Conservation (phyloP, 1,284 basidiomycete genomes). For the Ceratobasidium sp. region DNA sequence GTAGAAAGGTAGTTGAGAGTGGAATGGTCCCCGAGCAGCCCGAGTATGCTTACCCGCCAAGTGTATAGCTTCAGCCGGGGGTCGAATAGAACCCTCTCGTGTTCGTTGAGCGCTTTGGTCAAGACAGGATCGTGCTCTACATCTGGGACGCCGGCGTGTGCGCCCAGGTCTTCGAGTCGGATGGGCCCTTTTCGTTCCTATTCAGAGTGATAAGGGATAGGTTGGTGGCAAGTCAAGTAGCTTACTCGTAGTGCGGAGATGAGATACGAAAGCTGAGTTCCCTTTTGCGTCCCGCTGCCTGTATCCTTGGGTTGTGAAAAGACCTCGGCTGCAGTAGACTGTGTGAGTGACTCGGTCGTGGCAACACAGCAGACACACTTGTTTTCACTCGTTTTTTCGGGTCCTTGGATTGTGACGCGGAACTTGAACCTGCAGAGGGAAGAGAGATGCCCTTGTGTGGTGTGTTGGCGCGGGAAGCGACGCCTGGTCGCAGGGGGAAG, state of each 20-base stretch:
- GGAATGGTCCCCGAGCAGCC: conserved; percentile 4
- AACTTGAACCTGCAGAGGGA: conserved; percentile 18
- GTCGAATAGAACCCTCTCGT: conserved; percentile 82
- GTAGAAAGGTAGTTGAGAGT: conserved; percentile 24
- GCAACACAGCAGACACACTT: conserved; percentile 58
- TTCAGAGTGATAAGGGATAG: neutral
- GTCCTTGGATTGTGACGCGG: conserved; percentile 21
- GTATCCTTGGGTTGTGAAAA: conserved; percentile 88
- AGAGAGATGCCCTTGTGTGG: conserved; percentile 35
- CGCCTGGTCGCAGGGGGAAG: conserved; percentile 29
- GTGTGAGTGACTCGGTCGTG: conserved; percentile 55
- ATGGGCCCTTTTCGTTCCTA: conserved; percentile 76
- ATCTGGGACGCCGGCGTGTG: conserved; percentile 75
- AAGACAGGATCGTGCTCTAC: conserved; percentile 77
- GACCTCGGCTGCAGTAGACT: conserved; percentile 55
- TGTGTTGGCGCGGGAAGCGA: conserved; percentile 30
- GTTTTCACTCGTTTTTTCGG: conserved; percentile 70
- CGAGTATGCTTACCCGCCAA: conserved; percentile 65
- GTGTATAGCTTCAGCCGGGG: conserved; percentile 85
- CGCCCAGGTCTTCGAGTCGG: conserved; percentile 85
- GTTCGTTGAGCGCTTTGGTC: conserved; percentile 79
- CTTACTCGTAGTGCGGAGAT: conserved; percentile 81
- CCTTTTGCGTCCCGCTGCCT: conserved; percentile 81
- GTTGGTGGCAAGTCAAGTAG: neutral
- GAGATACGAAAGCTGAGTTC: conserved; percentile 87